Conservation (phyloP, 495 filamentous ascomycete species). For the Aspergillus affinis region DNA sequence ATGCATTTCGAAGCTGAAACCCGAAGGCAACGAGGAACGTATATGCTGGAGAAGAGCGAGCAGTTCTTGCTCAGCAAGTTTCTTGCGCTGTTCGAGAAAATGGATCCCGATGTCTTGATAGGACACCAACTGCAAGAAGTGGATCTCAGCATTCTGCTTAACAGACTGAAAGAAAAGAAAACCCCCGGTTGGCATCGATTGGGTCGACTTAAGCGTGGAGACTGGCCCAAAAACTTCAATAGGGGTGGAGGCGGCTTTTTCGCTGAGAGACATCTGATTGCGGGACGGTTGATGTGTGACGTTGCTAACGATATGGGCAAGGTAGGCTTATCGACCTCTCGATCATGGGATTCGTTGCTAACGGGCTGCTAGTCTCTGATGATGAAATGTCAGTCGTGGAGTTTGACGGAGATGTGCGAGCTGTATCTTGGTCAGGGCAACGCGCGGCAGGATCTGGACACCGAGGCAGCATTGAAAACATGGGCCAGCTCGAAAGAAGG, state of each 20-base stretch:
- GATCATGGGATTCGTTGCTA: conserved; percentile 18
- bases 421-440: conserved; percentile 74
- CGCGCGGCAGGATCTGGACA: conserved; percentile 78
- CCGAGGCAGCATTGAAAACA: conserved; percentile 79
- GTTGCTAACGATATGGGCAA: conserved; percentile 95
- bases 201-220: conserved; percentile 75
- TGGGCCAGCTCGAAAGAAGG: conserved; percentile 84
- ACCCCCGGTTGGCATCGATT: conserved; percentile 91
- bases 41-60: conserved; percentile 80
- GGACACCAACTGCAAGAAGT: conserved; percentile 97
- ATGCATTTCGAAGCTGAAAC: conserved; percentile 78
- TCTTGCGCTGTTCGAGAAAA: conserved; percentile 78
- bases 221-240: conserved; percentile 88
- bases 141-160: conserved; percentile 88
- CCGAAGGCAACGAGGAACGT: conserved; percentile 66
- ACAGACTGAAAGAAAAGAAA: conserved; percentile 83
- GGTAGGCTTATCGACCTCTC: conserved; percentile 31
- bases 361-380: conserved; percentile 67
- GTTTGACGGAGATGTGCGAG: conserved; percentile 92
- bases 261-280: conserved; percentile 82
- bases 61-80: conserved; percentile 81
- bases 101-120: conserved; percentile 91
- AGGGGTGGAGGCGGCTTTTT: conserved; percentile 86
- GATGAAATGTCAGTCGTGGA: conserved; percentile 97
- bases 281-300: conserved; percentile 90